Base-by-base conservation (phyloP, 108 stramenopile genomes). In the Fragilaria crotonensis region DNA sequence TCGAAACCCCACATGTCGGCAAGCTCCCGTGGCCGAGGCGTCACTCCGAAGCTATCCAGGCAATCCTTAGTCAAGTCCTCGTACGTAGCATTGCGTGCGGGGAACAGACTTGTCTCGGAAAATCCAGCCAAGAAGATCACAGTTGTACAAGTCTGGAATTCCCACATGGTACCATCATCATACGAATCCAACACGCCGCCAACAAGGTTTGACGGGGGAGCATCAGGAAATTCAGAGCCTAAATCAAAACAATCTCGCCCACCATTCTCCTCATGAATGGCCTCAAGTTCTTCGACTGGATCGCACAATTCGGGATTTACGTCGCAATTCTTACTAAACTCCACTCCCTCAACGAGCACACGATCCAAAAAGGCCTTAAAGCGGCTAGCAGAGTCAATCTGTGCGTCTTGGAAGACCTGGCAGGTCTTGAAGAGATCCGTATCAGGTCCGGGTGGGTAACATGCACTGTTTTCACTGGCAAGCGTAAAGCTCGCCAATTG, bases 401-500 rank as follows among this genome's bases (percentile, higher is more conserved):
- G 32, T 4, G 65, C 54, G 17, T 66, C 54, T 36, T 65, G 56
- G 56, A 81, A 89, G 4, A 71, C 57, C 47, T 69, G 59, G 50
- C 91, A 93, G 0, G 76, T 75, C 48, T 78, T 63, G 61, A 58
- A 69, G 20, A 89, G 36, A 2, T 58, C 33, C 14, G 78, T 77
- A 3, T 71, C 52, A 4, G 72, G 63, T 3, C 72, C 69, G 11
- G 91, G 91, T 31, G 91, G 91, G 59, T 93, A 93, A 47, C 68
- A 57, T 11, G 62, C 85, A 83, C 86, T 89, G 69, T 93, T 86
- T 54, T 72, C 73, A 58, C 84, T 81, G 20, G 91, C 91, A 66
- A 88, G 89, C 7, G 85, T 78, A 59, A 84, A 93, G 27, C 76
- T 82, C 9, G 88, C 72, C 18, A 88, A 70, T 81, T 80, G 84